Evolutionary conservation across 257 asterid genomes (phyloP).

Genomic region (Apocynum venetum): DNA sequence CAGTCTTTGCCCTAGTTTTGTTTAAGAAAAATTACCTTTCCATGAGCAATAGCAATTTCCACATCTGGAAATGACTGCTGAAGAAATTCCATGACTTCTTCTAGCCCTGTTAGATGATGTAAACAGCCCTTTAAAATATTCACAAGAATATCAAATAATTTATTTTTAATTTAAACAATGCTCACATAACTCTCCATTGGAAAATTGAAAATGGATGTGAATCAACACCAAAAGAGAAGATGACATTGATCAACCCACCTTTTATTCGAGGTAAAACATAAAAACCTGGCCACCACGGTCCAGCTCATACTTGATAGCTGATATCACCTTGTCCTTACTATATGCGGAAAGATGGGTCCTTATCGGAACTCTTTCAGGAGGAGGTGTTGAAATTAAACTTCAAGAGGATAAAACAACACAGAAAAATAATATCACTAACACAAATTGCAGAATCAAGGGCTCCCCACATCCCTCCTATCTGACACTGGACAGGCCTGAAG

Average conservation of each 20-base stretch:
- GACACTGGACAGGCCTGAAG: not conserved
- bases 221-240: not conserved
- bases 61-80: conserved; percentile 61
- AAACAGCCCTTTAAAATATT: not conserved
- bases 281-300: conserved; percentile 90
- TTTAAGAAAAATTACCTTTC: conserved; percentile 58
- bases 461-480: not conserved
- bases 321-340: conserved; percentile 58
- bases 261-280: conserved; percentile 95
- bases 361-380: conserved; percentile 98
- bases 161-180: not conserved
- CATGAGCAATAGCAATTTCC: conserved; percentile 94
- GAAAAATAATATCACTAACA: not conserved
- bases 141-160: conserved; percentile 7
- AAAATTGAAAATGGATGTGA: not conserved
- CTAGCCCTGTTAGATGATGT: conserved; percentile 58
- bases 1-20: not conserved
- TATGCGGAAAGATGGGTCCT: conserved; percentile 83
- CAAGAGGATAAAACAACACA: conserved; percentile 21
- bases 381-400: conserved; percentile 93
- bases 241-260: conserved; percentile 38
- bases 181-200: conserved; percentile 1
- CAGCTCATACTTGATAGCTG: conserved; percentile 84
- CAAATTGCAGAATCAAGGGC: not conserved
- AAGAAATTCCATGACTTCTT: conserved; percentile 82